Percentiles rank a stretch among this genome's conserved stretches.
phyloP scores from a whole-genome alignment of 352 stramenopile species.

The Paralagenidium karlingii region DNA sequence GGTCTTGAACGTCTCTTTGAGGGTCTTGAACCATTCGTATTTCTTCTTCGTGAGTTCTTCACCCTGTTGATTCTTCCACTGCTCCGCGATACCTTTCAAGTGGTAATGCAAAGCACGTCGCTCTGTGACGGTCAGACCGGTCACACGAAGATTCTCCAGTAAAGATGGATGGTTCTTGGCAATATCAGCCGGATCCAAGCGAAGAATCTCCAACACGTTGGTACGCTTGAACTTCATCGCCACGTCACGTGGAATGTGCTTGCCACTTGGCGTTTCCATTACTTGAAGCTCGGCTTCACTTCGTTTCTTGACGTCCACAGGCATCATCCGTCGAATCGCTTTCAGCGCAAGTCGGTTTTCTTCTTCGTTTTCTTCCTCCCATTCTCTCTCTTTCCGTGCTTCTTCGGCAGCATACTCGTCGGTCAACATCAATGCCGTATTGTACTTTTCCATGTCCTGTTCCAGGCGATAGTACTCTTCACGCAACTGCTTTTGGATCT shows the following conservation, averaged over 20 bases:
- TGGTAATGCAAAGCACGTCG: constrained; percentile 83
- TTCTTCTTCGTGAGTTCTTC: constrained; percentile 90
- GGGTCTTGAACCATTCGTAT: constrained; percentile 86
- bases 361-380: constrained; percentile 84
- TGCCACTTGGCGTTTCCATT: constrained; percentile 53
- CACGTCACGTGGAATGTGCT: constrained; percentile 60
- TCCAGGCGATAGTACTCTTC: constrained; percentile 90
- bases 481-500: constrained; percentile 71
- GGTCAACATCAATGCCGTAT: constrained; percentile 84
- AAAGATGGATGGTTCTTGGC: constrained; percentile 81
- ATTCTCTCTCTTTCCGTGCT: constrained; percentile 83
- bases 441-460: constrained; percentile 92
- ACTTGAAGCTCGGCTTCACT: constrained; percentile 76
- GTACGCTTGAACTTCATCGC: constrained; percentile 88
- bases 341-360: constrained; percentile 82
- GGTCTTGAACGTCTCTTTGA: constrained; percentile 89
- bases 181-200: constrained; percentile 79
- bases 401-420: constrained; percentile 88
- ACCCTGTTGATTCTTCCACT: constrained; percentile 80
- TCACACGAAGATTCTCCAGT: constrained; percentile 85
- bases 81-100: constrained; percentile 66
- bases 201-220: constrained; percentile 84
- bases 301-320: constrained; percentile 86
- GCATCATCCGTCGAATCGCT: constrained; percentile 85
- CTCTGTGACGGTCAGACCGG: constrained; percentile 84